Evolutionary conservation across 805 yeast species (phyloP), one percentile per base, ranked within the genome.

Genomic region (Metschnikowia koreensis): DNA sequence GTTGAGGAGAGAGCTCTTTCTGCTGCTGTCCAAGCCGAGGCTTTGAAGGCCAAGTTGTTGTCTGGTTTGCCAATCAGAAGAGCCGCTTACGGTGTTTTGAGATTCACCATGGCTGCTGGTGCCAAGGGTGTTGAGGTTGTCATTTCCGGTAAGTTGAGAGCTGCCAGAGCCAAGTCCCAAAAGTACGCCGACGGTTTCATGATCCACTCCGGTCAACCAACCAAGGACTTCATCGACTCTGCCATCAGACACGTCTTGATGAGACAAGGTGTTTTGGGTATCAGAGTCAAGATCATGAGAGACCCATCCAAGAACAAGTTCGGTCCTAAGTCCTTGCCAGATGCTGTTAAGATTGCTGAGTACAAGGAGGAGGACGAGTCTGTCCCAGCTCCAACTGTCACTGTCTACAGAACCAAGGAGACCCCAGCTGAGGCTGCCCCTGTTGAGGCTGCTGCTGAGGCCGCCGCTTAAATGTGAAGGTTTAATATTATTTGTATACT

Each of bases 131-230:
- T 96, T 74, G 99, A 94, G 85, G 99, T 94, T 78, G 98, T 94
- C 70, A 89, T 94, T 74, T 91, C 97, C 68, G 99, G 99, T 87
- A 94, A 94, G 83, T 87, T 96, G 78, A 90, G 97, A 84, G 99
- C 97, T 81, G 99, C 98, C 72, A 91, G 99, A 86, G 99, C 99
- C 72, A 94, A 94, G 89, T 86, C 97, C 73, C 96, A 94, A 96
- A 94, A 94, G 83, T 94, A 93, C 87, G 87, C 94, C 76, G 98
- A 93, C 77, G 99, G 99, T 85, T 94, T 94, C 97, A 89, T 94
- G 94, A 94, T 94, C 86, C 99, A 94, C 94, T 91, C 97, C 73
- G 99, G 99, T 89, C 99, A 94, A 84, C 99, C 99, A 81, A 94
- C 93, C 78, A 86, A 82, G 68, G 99, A 94, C 76, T 94, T 94